These are phyloP conservation scores for Apiosordaria backusii DNA, from an alignment of 495 filamentous ascomycete species.

Conservation along the genomic window DNA sequence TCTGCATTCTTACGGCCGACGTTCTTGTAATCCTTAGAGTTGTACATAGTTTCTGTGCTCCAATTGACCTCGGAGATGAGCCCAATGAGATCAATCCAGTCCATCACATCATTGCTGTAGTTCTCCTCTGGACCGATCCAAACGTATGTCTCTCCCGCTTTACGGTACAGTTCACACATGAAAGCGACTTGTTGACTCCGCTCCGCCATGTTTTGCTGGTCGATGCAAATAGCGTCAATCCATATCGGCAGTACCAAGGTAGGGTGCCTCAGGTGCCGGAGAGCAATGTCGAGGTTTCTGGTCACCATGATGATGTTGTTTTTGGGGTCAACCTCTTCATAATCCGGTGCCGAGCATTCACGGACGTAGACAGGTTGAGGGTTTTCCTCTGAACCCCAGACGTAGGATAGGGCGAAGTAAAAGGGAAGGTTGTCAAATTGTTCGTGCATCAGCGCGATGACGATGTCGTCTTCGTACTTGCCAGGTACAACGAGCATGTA, in stretches of 20 bases:
- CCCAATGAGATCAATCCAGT: not conserved
- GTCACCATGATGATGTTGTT: constrained; percentile 1
- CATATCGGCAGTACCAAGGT: constrained; percentile 1
- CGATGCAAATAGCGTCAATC: constrained; percentile 14
- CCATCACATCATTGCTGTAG: not conserved
- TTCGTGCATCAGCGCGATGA: not conserved
- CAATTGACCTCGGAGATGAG: not conserved
- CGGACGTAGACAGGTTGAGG: not conserved
- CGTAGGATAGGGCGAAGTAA: not conserved
- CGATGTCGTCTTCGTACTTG: not conserved
- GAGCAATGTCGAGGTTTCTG: not conserved
- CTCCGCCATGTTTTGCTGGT: constrained; percentile 9
- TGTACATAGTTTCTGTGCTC: not conserved
- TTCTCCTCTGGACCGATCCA: not conserved
- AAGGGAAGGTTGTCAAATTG: not conserved
- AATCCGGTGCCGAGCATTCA: not conserved
- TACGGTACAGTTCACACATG: constrained; percentile 6
- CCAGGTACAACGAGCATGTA: not conserved
- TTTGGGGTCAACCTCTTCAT: not conserved
- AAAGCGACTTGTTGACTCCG: constrained; percentile 1
- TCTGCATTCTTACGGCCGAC: no score
- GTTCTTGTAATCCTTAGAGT: no score
- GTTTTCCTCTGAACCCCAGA: not conserved
- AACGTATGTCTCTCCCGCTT: not conserved
- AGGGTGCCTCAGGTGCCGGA: not conserved